Evolutionary conservation across 2,329 filamentous ascomycete genomes (phyloP), one percentile per base, ranked within the genome.

Genomic region (Cytospora paraplurivora): DNA sequence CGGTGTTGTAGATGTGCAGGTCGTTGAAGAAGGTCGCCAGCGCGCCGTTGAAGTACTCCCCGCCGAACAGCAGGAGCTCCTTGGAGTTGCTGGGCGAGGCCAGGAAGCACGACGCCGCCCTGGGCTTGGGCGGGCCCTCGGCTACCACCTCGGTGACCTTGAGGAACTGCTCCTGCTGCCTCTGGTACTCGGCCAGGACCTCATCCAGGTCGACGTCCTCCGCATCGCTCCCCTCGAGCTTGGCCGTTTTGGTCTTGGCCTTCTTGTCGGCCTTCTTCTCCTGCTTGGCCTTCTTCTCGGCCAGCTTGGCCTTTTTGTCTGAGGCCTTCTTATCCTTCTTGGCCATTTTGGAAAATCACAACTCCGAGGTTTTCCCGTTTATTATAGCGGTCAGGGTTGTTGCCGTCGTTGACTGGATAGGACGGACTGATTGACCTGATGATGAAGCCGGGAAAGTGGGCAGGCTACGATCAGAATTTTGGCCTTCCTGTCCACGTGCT

Each of bases 1-100:
- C 90, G 75, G 93, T 89, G 76, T 95, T 84, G 77, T 89, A 89
- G 68, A 89, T 79, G 76, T 87, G 82, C 71, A 89, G 76, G 72
- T 88, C 86, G 72, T 88, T 88, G 76, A 83, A 88, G 74, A 88
- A 88, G 56, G 84, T 85, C 4, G 94, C 95, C 62, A 95, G 79
- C 2, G 91, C 90, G 5, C 95, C 95, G 77, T 98, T 96, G 78
- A 92, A 98, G 73, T 93, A 96, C 79, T 99, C 95, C 68, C 95
- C 95, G 17, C 94, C 95, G 75, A 96, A 99, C 6, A 98, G 79
- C 68, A 98, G 88, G 62, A 99, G 78, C 74, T 96, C 93, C 76
- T 95, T 96, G 71, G 85, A 86, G 77, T 96, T 94, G 37, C 89
- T 86, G 1, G 95, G 95, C 47, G 90, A 94, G 21, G 92, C 92